Conservation (phyloP, 2,329 filamentous ascomycete genomes). For the Calonectria henricotiae region DNA sequence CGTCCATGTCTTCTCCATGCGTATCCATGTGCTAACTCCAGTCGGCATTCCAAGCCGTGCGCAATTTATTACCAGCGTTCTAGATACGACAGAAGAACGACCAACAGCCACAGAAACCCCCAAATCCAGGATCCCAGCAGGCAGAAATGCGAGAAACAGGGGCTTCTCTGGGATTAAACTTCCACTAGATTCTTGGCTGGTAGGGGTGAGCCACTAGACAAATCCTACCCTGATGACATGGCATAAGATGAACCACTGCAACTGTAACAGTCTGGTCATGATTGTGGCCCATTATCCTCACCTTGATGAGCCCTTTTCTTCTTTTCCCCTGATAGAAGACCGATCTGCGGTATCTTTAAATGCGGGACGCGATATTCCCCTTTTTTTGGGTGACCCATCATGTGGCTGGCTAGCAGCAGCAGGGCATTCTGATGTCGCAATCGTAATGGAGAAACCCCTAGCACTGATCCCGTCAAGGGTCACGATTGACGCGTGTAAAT, state of each 20-base stretch:
- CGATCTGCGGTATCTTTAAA: too few relatives aligned
- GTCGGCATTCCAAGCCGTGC: neutral
- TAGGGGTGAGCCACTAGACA: neutral
- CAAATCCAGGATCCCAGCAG: neutral
- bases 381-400: too few relatives aligned
- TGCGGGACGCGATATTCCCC: too few relatives aligned
- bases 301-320: too few relatives aligned
- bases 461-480: neutral
- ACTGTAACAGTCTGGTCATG: neutral
- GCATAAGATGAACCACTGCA: neutral
- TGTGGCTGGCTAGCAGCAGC: too few relatives aligned
- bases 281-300: too few relatives aligned
- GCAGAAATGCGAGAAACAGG: neutral
- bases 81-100: neutral
- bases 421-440: too few relatives aligned
- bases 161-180: neutral
- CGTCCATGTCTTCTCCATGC: neutral
- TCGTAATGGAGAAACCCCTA: too few relatives aligned
- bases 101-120: constrained; percentile 1
- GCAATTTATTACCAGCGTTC: constrained; percentile 19
- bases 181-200: neutral
- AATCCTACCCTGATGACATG: constrained; percentile 7
- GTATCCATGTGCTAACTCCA: neutral
- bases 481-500: neutral
- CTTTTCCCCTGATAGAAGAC: too few relatives aligned